Conservation (phyloP, 805 yeast genomes). For the Hanseniaspora thailandica region DNA sequence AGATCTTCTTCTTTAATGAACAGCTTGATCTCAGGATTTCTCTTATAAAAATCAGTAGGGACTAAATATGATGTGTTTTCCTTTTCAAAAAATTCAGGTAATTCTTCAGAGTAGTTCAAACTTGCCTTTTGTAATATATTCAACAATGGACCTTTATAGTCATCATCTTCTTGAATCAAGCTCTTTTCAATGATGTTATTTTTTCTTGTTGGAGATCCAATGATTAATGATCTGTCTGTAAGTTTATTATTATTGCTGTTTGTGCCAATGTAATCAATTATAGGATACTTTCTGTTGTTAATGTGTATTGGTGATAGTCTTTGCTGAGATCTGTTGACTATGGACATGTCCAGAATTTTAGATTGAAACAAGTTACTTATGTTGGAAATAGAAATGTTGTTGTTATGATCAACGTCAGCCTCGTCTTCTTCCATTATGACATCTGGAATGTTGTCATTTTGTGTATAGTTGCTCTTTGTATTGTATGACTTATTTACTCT, state of each 20-base stretch:
- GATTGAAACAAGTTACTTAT: slow-evolving; percentile 7
- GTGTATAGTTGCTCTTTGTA: background rate
- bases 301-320: slow-evolving; percentile 14
- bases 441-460: background rate
- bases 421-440: slow-evolving; percentile 12
- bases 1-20: background rate
- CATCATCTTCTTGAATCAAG: background rate
- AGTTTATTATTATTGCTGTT: background rate
- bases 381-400: background rate
- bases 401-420: background rate
- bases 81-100: background rate
- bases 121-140: background rate
- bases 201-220: slow-evolving; percentile 10
- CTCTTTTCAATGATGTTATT: background rate
- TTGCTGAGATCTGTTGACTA: slow-evolving; percentile 9
- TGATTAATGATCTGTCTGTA: slow-evolving; percentile 5
- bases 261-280: slow-evolving; percentile 8
- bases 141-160: background rate
- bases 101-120: slow-evolving; percentile 1
- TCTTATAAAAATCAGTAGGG: background rate
- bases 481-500: background rate
- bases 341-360: slow-evolving; percentile 9
- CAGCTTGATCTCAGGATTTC: background rate
- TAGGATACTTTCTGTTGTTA: slow-evolving; percentile 12
- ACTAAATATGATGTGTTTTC: background rate